Percentiles rank a stretch among this genome's conserved stretches.
phyloP scores from a whole-genome alignment of 2,329 filamentous ascomycete genomes.

The Colletotrichum cereale region DNA sequence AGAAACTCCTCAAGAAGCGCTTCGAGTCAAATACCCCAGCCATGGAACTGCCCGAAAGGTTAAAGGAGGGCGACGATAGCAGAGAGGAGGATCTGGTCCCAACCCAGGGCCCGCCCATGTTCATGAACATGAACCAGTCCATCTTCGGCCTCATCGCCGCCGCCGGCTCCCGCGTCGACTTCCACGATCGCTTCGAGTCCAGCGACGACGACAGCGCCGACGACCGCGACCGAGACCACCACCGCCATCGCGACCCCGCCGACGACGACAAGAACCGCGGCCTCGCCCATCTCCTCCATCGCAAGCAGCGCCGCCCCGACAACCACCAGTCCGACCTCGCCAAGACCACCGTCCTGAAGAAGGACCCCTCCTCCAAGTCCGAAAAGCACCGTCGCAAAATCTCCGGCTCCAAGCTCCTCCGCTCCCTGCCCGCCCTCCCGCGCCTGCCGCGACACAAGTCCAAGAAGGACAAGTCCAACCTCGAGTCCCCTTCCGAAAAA shows the following conservation, averaged over 20 bases:
- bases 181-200: conserved; percentile 85
- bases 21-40: conserved; percentile 54
- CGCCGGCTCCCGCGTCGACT: conserved; percentile 85
- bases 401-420: conserved; percentile 69
- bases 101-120: conserved; percentile 62
- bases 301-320: conserved; percentile 56
- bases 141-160: conserved; percentile 94
- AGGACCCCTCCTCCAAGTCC: conserved; percentile 50
- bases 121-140: conserved; percentile 90
- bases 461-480: conserved; percentile 58
- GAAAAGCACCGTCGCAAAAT: conserved; percentile 68
- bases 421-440: conserved; percentile 73
- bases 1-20: conserved; percentile 60
- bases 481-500: conserved; percentile 53
- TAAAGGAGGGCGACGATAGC: conserved; percentile 64
- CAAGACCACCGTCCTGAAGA: conserved; percentile 50
- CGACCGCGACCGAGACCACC: conserved; percentile 49
- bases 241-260: conserved; percentile 19
- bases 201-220: conserved; percentile 85
- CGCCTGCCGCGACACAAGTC: conserved; percentile 57
- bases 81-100: conserved; percentile 60
- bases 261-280: background rate
- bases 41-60: conserved; percentile 65
- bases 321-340: conserved; percentile 45
- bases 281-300: conserved; percentile 26